Conservation (phyloP, 2,329 filamentous ascomycete genomes). For the Ophiosphaerella korrae region DNA sequence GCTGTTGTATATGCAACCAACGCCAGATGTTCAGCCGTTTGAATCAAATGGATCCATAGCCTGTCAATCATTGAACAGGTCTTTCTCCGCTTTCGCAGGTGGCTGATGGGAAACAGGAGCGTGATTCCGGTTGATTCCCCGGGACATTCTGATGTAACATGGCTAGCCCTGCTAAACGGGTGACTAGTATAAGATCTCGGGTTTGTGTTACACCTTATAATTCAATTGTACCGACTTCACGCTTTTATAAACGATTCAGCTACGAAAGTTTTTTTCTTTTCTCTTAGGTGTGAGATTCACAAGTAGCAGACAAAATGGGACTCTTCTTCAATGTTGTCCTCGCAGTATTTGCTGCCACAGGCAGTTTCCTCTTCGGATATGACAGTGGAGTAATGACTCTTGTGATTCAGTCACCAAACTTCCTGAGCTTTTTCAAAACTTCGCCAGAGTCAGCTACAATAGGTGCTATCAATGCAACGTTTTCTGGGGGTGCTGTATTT, state of each 20-base stretch:
- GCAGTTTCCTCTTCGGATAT: constrained; percentile 47
- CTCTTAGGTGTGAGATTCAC: neutral
- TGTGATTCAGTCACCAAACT: constrained; percentile 62
- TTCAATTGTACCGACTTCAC: neutral
- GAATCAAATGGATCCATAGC: constrained; percentile 14
- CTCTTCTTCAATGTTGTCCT: constrained; percentile 50
- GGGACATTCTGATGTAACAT: constrained; percentile 13
- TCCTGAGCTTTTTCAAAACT: constrained; percentile 63
- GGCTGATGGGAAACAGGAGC: constrained; percentile 30
- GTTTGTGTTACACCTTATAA: constrained; percentile 12
- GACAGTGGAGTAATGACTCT: constrained; percentile 51
- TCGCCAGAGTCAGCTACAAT: constrained; percentile 57
- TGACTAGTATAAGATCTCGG: constrained; percentile 6
- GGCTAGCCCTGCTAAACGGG: constrained; percentile 16
- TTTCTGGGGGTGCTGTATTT: constrained; percentile 63
- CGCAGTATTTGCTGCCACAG: constrained; percentile 51
- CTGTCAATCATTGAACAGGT: constrained; percentile 8
- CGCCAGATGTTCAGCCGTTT: constrained; percentile 18
- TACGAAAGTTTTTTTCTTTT: neutral
- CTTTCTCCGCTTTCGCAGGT: neutral
- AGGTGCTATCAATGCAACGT: constrained; percentile 68
- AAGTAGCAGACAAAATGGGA: constrained; percentile 40
- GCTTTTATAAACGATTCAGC: neutral
- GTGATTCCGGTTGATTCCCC: constrained; percentile 23
- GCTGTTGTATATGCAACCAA: constrained; percentile 18